Conservation (phyloP, 352 stramenopile species). For the Pythium phragmiticola region DNA sequence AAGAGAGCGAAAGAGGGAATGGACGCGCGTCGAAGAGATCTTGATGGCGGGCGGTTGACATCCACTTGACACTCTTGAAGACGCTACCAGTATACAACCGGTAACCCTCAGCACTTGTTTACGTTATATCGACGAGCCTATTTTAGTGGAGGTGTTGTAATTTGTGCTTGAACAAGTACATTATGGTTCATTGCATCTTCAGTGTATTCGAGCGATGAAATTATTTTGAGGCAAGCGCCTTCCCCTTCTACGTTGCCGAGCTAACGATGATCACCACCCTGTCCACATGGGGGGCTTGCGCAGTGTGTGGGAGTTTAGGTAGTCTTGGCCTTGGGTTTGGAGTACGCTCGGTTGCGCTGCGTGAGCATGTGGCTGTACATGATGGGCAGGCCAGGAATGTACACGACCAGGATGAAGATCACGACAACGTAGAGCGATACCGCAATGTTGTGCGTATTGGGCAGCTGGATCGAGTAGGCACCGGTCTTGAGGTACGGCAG, state of each 20-base stretch:
- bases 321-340: constrained; percentile 67
- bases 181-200: no score
- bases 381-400: constrained; percentile 73
- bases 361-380: constrained; percentile 88
- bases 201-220: no score
- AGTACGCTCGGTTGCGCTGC: constrained; percentile 81
- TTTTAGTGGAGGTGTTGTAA: background rate
- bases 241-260: no score
- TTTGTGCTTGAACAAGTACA: no score
- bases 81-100: constrained; percentile 4
- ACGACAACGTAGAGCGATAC: constrained; percentile 76
- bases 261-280: background rate
- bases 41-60: background rate
- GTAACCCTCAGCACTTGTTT: background rate
- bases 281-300: background rate
- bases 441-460: constrained; percentile 76
- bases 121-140: background rate
- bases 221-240: no score
- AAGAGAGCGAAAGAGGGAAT: background rate
- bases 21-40: background rate
- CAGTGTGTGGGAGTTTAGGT: constrained; percentile 32
- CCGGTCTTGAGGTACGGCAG: constrained; percentile 55
- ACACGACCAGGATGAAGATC: constrained; percentile 65
- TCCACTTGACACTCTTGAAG: background rate
- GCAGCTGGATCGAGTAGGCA: constrained; percentile 68